A percentile compares a stretch with the other conserved stretches of the same genome.
Conservation (phyloP, 83 land plant genomes). For the Thuja plicata region DNA sequence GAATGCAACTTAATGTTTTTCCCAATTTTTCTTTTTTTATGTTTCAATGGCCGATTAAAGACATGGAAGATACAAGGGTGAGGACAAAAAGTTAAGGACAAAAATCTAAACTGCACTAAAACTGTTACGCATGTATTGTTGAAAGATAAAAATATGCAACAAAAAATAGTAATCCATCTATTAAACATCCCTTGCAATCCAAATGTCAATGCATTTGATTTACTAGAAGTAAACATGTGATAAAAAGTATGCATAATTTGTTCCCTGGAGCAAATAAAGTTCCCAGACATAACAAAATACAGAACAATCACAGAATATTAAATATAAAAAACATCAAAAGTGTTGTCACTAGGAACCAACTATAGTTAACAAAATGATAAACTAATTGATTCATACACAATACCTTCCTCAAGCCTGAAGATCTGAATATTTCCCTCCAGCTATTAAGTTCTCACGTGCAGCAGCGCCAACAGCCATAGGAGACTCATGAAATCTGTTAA, state of each 20-base stretch:
- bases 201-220: background rate
- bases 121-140: background rate
- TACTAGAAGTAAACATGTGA: background rate
- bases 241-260: background rate
- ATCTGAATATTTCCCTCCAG: constrained; percentile 58
- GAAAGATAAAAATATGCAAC: background rate
- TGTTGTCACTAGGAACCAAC: background rate
- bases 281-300: no score
- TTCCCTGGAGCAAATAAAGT: background rate
- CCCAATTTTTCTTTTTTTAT: no score
- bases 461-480: constrained; percentile 33
- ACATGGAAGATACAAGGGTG: no score
- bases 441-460: constrained; percentile 33
- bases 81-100: no score
- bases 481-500: constrained; percentile 59
- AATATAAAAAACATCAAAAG: no score
- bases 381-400: background rate
- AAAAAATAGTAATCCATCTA: background rate
- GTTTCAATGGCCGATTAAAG: no score
- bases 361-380: background rate
- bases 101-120: no score
- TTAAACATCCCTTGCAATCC: background rate
- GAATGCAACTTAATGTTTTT: no score
- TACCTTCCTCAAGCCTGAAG: constrained; percentile 67
- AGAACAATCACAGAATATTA: no score